These are phyloP conservation scores for Thelonectria blattea DNA, from an alignment of 2,329 filamentous ascomycete species.

Conservation along the genomic window DNA sequence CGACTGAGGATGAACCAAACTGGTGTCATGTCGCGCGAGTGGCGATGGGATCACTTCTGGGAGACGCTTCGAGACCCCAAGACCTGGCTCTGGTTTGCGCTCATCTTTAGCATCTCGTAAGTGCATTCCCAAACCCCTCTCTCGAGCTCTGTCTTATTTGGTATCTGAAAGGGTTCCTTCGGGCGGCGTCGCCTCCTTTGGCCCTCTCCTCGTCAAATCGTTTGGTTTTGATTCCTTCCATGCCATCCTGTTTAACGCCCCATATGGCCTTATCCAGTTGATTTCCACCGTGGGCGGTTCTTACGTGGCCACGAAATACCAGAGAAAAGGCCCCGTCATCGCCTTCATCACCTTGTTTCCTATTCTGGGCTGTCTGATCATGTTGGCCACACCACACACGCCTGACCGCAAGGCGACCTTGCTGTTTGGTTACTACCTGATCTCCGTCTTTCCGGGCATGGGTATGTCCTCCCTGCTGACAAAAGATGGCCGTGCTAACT, in stretches of 20 bases:
- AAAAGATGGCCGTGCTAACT: neutral
- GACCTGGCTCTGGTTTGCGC: conserved; percentile 50
- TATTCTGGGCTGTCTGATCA: conserved; percentile 60
- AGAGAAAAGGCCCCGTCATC: conserved; percentile 62
- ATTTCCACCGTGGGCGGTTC: conserved; percentile 64
- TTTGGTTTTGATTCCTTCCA: conserved; percentile 63
- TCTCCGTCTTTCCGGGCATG: conserved; percentile 63
- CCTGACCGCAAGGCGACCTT: conserved; percentile 54
- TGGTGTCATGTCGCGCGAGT: conserved; percentile 47
- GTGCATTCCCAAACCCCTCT: conserved; percentile 7
- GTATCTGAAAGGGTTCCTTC: conserved; percentile 49
- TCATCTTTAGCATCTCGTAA: conserved; percentile 60
- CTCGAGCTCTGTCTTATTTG: neutral
- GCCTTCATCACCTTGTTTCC: conserved; percentile 61
- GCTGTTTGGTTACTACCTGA: conserved; percentile 64
- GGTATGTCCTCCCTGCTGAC: neutral
- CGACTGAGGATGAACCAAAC: conserved; percentile 58
- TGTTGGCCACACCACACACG: conserved; percentile 56
- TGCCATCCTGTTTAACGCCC: conserved; percentile 66
- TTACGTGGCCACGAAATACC: conserved; percentile 58
- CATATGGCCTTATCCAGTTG: conserved; percentile 65
- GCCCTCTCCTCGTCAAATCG: conserved; percentile 61
- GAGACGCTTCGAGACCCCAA: conserved; percentile 49
- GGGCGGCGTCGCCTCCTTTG: conserved; percentile 65
- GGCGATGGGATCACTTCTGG: conserved; percentile 50